Conservation (phyloP, 2,329 filamentous ascomycete genomes). For the Ilyonectria destructans region DNA sequence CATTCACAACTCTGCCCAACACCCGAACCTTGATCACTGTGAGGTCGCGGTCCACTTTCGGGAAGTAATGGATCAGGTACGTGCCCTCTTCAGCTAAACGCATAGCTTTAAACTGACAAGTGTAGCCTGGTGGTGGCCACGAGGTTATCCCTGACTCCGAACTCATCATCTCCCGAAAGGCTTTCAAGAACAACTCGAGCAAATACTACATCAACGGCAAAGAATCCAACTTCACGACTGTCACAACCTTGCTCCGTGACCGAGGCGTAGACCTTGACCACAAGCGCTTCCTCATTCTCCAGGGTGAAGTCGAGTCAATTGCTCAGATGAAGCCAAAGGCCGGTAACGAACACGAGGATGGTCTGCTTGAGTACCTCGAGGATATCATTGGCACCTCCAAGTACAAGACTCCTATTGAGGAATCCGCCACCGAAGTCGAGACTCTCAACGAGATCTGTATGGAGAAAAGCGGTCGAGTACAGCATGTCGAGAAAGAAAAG, state of each 20-base stretch:
- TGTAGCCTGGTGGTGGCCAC: constrained; percentile 78
- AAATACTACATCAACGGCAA: constrained; percentile 97
- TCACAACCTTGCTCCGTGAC: constrained; percentile 89
- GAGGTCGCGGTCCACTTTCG: constrained; percentile 98
- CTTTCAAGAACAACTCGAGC: constrained; percentile 98
- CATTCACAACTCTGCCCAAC: constrained; percentile 95
- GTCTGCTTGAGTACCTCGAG: constrained; percentile 95
- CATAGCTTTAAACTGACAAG: constrained; percentile 47
- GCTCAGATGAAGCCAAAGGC: constrained; percentile 99
- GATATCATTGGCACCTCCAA: constrained; percentile 99
- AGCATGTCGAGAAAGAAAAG: constrained; percentile 98
- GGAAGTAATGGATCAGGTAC: constrained; percentile 88
- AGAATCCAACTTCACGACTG: constrained; percentile 91
- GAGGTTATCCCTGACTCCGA: constrained; percentile 88
- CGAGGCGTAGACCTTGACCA: constrained; percentile 96
- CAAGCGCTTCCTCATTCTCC: constrained; percentile 96
- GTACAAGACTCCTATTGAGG: constrained; percentile 97
- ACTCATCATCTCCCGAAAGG: constrained; percentile 89
- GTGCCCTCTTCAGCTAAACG: constrained; percentile 40
- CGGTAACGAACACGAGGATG: constrained; percentile 94
- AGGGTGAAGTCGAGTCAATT: constrained; percentile 98
- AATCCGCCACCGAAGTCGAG: constrained; percentile 91
- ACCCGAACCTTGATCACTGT: constrained; percentile 89
- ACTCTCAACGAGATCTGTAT: constrained; percentile 93
- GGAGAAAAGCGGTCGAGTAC: constrained; percentile 95